Base-by-base conservation (phyloP, 257 asterid species). In the Nicotiana tabacum region DNA sequence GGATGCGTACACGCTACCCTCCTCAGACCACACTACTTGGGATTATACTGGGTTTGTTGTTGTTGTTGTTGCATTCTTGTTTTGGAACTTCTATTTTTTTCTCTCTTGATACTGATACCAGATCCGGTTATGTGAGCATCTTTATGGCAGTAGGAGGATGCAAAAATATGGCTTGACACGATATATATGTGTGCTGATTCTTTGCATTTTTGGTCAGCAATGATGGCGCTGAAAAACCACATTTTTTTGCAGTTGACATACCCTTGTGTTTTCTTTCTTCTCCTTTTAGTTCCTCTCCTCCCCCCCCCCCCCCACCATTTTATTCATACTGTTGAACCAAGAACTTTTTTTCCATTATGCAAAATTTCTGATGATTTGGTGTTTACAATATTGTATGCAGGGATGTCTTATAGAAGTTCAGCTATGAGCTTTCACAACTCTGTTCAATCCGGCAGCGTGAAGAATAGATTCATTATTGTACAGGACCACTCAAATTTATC, bases 331-430 rank as follows among this genome's bases (percentile, higher is more conserved):
- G 55, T 1, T 5, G 78, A 70, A 70, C 48, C 64, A 58, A 58
- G 64, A 57, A 32, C 35, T 2, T 2, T 32, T 32, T 32, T 32
- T 32, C 35, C 35, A 32, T 3, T 32, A 32, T 32, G 35, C 35
- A 32, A 32, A 32, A 32, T 32, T 68, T 17, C 62, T 61, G 69
- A 67, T 80, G 51, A 30, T 61, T 56, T 35, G 80, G 53, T 80
- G 60, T 72, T 72, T 15, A 4, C n/a, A 64, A 46, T 33, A 77
- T 43, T 56, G 65, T 53, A 66, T 70, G 76, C 91, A 89, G 91
- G 91, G 66, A 85, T 89, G 60, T 83, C 88, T 12, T 87, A 88
- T 51, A 76, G 88, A 85, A 66, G 79, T 81, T 58, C 87, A 12
- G 53, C 84, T 51, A 51, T 72, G 21, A 83, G 81, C 62, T 69